These are phyloP conservation scores for Suillus variegatus DNA, from an alignment of 768 basidiomycete species.

Conservation along the genomic window DNA sequence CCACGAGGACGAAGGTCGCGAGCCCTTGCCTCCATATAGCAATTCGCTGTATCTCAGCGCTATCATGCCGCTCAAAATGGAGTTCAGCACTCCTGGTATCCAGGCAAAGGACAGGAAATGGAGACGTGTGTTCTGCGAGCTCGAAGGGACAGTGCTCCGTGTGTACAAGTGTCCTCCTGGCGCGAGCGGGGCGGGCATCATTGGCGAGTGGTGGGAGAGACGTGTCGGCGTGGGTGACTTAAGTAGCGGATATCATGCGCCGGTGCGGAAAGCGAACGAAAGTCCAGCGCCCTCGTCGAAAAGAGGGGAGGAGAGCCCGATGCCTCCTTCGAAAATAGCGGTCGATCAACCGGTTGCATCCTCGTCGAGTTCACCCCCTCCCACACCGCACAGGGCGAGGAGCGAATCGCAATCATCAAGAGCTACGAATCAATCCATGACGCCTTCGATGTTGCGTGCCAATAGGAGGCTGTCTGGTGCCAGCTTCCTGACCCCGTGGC, in stretches of 20 bases:
- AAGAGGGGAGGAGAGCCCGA: conserved; percentile 21
- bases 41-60: conserved; percentile 82
- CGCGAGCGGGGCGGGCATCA: conserved; percentile 46
- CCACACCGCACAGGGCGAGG: conserved; percentile 14
- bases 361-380: conserved; percentile 10
- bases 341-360: conserved; percentile 16
- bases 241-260: conserved; percentile 29
- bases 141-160: conserved; percentile 90
- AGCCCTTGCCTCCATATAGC: conserved; percentile 77
- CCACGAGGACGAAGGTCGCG: conserved; percentile 72
- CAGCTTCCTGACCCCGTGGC: conserved; percentile 31
- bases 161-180: conserved; percentile 61
- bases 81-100: conserved; percentile 82
- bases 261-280: conserved; percentile 28
- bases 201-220: conserved; percentile 81
- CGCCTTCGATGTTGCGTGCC: conserved; percentile 17
- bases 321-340: conserved; percentile 18
- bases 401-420: conserved; percentile 28
- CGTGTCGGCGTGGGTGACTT: conserved; percentile 74
- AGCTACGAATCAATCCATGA: conserved; percentile 15
- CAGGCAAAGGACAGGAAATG: conserved; percentile 92
- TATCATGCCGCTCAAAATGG: conserved; percentile 88
- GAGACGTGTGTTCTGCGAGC: conserved; percentile 82
- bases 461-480: conserved; percentile 29
- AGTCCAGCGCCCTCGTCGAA: conserved; percentile 18